Conservation (phyloP, 2,329 filamentous ascomycete genomes). For the Acrocalymma vagum region DNA sequence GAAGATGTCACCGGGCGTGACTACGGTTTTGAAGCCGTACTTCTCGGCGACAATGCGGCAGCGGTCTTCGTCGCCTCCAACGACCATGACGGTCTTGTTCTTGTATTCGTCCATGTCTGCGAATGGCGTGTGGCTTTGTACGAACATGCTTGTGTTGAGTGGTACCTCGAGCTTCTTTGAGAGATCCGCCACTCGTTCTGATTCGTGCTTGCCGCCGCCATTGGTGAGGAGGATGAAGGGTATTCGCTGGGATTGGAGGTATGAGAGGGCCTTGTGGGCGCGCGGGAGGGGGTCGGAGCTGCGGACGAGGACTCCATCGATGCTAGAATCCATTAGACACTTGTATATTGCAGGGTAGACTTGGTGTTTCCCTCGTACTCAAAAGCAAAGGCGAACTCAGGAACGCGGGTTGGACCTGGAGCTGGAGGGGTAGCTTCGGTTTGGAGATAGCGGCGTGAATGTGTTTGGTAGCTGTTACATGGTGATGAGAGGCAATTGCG, state of each 20-base stretch:
- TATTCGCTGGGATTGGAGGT: conserved; percentile 77
- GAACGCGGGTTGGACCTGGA: conserved; percentile 31
- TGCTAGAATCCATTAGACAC: conserved; percentile 59
- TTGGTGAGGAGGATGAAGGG: conserved; percentile 97
- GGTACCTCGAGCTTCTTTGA: conserved; percentile 70
- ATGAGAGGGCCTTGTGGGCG: conserved; percentile 75
- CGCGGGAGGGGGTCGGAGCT: conserved; percentile 80
- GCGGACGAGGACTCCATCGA: conserved; percentile 95
- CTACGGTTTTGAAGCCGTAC: conserved; percentile 68
- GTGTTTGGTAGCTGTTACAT: conserved; percentile 14
- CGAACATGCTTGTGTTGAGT: conserved; percentile 74
- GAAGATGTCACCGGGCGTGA: conserved; percentile 87
- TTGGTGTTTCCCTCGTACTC: conserved; percentile 54
- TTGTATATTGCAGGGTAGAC: conserved; percentile 9
- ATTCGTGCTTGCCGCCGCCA: conserved; percentile 87
- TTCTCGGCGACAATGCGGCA: conserved; percentile 77
- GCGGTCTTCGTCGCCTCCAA: conserved; percentile 59
- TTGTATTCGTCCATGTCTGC: conserved; percentile 68
- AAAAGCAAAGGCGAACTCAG: conserved; percentile 65
- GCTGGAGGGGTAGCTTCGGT: conserved; percentile 25
- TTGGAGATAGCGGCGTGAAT: conserved; percentile 33
- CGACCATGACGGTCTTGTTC: conserved; percentile 60
- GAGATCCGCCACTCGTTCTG: conserved; percentile 74
- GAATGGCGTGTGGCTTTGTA: conserved; percentile 93
- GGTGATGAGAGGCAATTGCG: background rate